Conservation (phyloP, 306 rosid species). For the cucumber (Cucumis sativus) region DNA sequence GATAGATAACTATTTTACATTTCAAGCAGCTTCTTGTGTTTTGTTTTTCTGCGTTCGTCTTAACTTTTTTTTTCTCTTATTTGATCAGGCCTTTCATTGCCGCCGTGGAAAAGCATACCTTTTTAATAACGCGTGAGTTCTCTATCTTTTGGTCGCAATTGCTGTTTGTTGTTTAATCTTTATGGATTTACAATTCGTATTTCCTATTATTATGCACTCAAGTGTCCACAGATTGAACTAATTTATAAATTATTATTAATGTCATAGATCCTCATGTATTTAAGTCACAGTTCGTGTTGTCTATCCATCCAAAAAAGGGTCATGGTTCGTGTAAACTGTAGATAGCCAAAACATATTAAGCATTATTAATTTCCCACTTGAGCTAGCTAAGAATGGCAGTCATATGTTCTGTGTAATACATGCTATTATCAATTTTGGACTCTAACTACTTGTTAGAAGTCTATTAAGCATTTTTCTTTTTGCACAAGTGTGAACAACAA, state of each 20-base stretch:
- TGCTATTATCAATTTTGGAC: neutral
- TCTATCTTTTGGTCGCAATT: neutral
- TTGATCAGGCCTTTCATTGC: slow-evolving; percentile 50
- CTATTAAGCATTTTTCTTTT: neutral
- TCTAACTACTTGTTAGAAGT: neutral
- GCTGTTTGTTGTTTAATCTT: neutral
- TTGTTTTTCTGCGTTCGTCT: neutral
- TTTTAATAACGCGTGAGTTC: slow-evolving; percentile 63
- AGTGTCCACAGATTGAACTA: neutral
- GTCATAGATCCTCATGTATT: neutral
- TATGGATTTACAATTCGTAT: neutral
- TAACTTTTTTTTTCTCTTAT: neutral
- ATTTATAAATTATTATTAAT: neutral
- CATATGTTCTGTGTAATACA: neutral
- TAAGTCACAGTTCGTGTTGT: neutral
- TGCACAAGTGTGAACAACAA: neutral
- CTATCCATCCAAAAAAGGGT: neutral
- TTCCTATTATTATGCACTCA: neutral
- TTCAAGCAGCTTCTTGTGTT: neutral
- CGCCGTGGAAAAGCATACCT: slow-evolving; percentile 81
- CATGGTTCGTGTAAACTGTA: neutral
- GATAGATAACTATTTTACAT: neutral
- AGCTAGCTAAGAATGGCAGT: neutral
- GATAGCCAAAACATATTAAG: neutral
- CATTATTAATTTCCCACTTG: neutral